Evolutionary conservation across 2,329 filamentous ascomycete species (phyloP).

Genomic region (Hymenotorrendiella dingleyae): DNA sequence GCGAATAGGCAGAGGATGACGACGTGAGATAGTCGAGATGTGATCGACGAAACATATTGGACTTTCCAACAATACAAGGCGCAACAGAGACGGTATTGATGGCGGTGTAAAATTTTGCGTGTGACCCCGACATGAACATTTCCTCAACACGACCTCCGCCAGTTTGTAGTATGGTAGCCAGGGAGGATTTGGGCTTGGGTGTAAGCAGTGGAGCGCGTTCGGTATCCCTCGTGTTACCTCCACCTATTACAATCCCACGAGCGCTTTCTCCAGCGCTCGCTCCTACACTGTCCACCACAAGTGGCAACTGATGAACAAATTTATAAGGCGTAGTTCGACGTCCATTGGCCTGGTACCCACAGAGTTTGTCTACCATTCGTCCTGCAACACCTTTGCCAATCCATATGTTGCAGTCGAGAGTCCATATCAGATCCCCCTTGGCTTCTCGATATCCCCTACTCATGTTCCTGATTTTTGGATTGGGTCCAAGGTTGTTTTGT

Average conservation of each 20-base stretch:
- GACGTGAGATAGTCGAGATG: constrained; percentile 72
- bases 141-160: constrained; percentile 86
- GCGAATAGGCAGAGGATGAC: constrained; percentile 37
- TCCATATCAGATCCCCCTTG: constrained; percentile 83
- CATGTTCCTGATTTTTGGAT: constrained; percentile 98
- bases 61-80: constrained; percentile 93
- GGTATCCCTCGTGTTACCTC: constrained; percentile 23
- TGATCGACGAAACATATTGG: constrained; percentile 94
- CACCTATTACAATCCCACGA: constrained; percentile 16
- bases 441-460: constrained; percentile 88
- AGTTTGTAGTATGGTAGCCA: constrained; percentile 28
- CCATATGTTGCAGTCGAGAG: constrained; percentile 97
- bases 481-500: constrained; percentile 68
- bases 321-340: constrained; percentile 60
- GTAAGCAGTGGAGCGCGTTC: constrained; percentile 3
- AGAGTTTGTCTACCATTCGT: constrained; percentile 83
- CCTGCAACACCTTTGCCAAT: constrained; percentile 71
- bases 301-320: constrained; percentile 88
- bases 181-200: constrained; percentile 22
- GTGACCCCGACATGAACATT: constrained; percentile 86
- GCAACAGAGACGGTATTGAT: constrained; percentile 91
- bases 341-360: constrained; percentile 55
- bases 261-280: constrained; percentile 22
- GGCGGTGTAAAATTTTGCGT: constrained; percentile 95
- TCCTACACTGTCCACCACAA: constrained; percentile 71